phyloP scores from a whole-genome alignment of 2,329 filamentous ascomycete species.

The Aspergillus sp. region DNA sequence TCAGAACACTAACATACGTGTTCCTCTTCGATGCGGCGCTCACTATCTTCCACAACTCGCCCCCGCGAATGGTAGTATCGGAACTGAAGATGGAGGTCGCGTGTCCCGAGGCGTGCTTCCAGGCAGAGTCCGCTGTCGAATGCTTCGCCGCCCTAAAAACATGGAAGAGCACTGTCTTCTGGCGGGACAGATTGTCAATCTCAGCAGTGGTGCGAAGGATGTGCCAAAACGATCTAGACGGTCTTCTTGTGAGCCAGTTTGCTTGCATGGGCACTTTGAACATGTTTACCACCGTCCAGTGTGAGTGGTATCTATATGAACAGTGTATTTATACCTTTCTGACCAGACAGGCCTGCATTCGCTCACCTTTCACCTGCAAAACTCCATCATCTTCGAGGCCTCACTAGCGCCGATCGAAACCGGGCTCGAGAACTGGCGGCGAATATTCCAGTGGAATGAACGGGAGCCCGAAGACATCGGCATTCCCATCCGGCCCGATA shows the following conservation, averaged over 20 bases:
- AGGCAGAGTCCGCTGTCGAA: conserved; percentile 21
- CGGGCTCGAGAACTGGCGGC: conserved; percentile 26
- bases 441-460: conserved; percentile 24
- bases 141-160: conserved; percentile 16
- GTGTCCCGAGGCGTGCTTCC: conserved; percentile 27
- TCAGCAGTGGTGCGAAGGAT: conserved; percentile 19
- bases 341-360: conserved; percentile 18
- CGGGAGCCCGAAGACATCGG: conserved; percentile 17
- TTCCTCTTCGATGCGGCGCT: conserved; percentile 29
- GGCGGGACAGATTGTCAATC: conserved; percentile 15
- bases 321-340: neutral
- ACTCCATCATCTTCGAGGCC: conserved; percentile 24
- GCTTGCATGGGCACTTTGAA: conserved; percentile 23
- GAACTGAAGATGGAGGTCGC: conserved; percentile 27
- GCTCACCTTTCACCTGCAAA: conserved; percentile 22
- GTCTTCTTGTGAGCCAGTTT: conserved; percentile 12
- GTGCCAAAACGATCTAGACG: conserved; percentile 16
- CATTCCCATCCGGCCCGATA: conserved; percentile 15
- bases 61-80: conserved; percentile 25
- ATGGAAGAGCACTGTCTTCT: conserved; percentile 21
- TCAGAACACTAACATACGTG: conserved; percentile 24
- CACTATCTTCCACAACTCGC: conserved; percentile 28
- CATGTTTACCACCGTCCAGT: conserved; percentile 23
- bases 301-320: conserved; percentile 5
- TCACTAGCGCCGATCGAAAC: conserved; percentile 21